Evolutionary conservation across 2,329 filamentous ascomycete species (phyloP), one percentile per base, ranked within the genome.

Genomic region (Neofusicoccum kwambonambiense): DNA sequence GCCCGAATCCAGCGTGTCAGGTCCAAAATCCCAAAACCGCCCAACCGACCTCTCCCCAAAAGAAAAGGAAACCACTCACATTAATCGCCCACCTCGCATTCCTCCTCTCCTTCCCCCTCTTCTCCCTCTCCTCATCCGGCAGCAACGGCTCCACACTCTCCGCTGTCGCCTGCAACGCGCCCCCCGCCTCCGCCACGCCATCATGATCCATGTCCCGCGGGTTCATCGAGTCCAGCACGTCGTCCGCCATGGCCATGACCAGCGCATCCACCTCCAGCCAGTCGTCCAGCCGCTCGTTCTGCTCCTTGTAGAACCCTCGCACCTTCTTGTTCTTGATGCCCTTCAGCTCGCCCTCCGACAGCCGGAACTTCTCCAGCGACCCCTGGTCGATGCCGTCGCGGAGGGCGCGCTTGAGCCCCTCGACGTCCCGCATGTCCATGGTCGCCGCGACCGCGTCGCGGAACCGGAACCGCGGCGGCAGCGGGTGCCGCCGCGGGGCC

Each of bases 261-360:
- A 86, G 77, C 41, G 83, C 81, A 72, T 87, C 85, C 39, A 87
- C 83, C 71, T 87, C 84, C 11, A 85, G 73, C 85, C 84, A 86
- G 67, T 86, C 84, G 67, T 87, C 83, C 11, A 87, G 71, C 1
- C 80, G 74, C 9, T 79, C 75, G 67, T 87, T 87, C 69, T 86
- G 84, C 13, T 76, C 75, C 67, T 83, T 77, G 73, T 87, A 87
- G 69, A 85, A 87, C 3, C 73, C 68, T 15, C 81, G 77, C n/a
- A 87, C 69, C 50, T 81, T 81, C 71, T 85, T 86, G 64, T 81
- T 79, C 70, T 81, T 79, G 65, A 86, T 83, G 7, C 69, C 71
- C 72, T 86, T 85, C 47, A 87, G 72, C 75, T 78, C 45, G n/a
- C 19, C 13, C 7, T 39, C 17, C 4, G n/a, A 8, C 6, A 42